Percentiles rank a stretch among this genome's conserved stretches.
Conservation (phyloP, 805 yeast genomes). For the Tanozyma kutaoensis region DNA sequence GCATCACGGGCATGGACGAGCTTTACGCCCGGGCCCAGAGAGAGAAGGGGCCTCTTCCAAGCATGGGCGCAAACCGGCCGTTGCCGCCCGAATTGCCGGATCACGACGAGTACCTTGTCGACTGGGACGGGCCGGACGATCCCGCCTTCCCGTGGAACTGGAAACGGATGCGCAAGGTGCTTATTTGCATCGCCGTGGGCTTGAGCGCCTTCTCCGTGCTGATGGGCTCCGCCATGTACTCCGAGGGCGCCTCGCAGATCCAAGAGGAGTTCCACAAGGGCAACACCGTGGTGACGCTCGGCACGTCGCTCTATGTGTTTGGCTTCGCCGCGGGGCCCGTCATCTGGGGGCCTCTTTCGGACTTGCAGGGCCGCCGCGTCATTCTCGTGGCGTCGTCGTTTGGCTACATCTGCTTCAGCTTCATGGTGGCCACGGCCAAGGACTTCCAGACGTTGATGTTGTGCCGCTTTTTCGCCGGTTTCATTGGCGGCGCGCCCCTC, state of each 20-base stretch:
- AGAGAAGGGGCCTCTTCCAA: slow-evolving; percentile 18
- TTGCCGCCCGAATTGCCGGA: slow-evolving; percentile 53
- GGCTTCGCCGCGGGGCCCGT: slow-evolving; percentile 94
- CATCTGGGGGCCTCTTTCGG: slow-evolving; percentile 84
- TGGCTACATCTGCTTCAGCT: slow-evolving; percentile 45
- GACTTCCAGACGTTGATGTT: slow-evolving; percentile 11
- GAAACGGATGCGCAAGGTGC: slow-evolving; percentile 26
- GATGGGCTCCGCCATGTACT: slow-evolving; percentile 76
- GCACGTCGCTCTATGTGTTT: slow-evolving; percentile 70
- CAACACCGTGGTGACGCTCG: slow-evolving; percentile 55
- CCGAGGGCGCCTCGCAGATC: slow-evolving; percentile 43
- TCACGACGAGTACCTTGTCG: slow-evolving; percentile 45
- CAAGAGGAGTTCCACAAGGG: slow-evolving; percentile 45
- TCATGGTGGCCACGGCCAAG: slow-evolving; percentile 17
- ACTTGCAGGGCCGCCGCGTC: slow-evolving; percentile 56
- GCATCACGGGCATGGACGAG: slow-evolving; percentile 15
- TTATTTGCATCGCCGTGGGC: slow-evolving; percentile 14
- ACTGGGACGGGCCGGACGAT: slow-evolving; percentile 68
- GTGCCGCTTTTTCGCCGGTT: slow-evolving; percentile 12
- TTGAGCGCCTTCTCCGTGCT: slow-evolving; percentile 34
- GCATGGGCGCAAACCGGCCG: slow-evolving; percentile 55
- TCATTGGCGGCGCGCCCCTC: slow-evolving; percentile 12
- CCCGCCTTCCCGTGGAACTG: slow-evolving; percentile 76
- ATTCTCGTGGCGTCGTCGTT: slow-evolving; percentile 45
- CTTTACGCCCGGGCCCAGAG: slow-evolving; percentile 13